Conservation (phyloP, 257 asterid species). For the Galeopsis tetrahit region DNA sequence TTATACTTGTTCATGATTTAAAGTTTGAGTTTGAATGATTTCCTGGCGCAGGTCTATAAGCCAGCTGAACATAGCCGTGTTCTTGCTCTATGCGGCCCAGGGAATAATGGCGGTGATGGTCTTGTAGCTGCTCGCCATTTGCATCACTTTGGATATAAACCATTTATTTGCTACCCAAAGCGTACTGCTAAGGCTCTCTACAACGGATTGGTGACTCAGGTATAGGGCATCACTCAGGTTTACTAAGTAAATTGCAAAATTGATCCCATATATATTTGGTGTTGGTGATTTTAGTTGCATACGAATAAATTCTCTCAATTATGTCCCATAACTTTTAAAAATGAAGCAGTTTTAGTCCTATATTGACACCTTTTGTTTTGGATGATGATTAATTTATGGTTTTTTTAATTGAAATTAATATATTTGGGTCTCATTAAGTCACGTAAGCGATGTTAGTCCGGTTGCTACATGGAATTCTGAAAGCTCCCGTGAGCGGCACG, state of each 20-base stretch:
- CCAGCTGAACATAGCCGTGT: constrained; percentile 62
- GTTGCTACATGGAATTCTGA: too few species aligned
- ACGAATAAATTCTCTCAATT: too few species aligned
- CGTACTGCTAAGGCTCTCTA: constrained; percentile 79
- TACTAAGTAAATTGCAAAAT: neutral
- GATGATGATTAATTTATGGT: too few species aligned
- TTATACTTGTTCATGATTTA: constrained; percentile 13
- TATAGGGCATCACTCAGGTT: constrained; percentile 36
- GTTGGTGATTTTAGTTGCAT: too few species aligned
- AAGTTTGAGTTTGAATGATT: constrained; percentile 6
- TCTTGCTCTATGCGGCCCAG: constrained; percentile 91
- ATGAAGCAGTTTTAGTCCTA: too few species aligned
- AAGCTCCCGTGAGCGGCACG: too few species aligned
- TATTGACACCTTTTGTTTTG: too few species aligned
- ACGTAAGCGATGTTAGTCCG: too few species aligned
- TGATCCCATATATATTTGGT: too few species aligned
- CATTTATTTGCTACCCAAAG: constrained; percentile 82
- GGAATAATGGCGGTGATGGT: constrained; percentile 97
- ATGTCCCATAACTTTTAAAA: too few species aligned
- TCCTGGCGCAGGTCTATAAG: constrained; percentile 66
- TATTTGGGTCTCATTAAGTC: too few species aligned
- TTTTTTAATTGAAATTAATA: too few species aligned
- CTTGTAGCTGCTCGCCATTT: constrained; percentile 98
- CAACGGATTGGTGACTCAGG: constrained; percentile 87
- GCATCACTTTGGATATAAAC: constrained; percentile 84